These are phyloP conservation scores for Colletotrichum karsti DNA, from an alignment of 2,329 filamentous ascomycete species.

Conservation along the genomic window DNA sequence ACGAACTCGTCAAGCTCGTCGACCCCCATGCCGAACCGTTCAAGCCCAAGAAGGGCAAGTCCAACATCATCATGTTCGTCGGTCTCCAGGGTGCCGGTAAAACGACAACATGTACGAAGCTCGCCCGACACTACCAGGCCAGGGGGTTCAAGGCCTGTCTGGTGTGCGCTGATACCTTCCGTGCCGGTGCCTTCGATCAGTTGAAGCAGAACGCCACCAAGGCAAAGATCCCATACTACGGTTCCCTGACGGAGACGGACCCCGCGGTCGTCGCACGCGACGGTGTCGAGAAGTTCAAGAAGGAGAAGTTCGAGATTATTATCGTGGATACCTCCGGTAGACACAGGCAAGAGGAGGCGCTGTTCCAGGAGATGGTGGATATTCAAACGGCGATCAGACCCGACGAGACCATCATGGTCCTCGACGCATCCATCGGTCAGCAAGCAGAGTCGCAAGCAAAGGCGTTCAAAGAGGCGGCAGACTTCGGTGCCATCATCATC, in stretches of 20 bases:
- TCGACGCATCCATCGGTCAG: slow-evolving; percentile 96
- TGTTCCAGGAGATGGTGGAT: slow-evolving; percentile 98
- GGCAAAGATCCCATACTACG: slow-evolving; percentile 98
- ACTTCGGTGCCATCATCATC: slow-evolving; percentile 98
- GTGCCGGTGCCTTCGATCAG: slow-evolving; percentile 97
- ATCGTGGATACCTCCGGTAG: slow-evolving; percentile 97
- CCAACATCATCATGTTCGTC: slow-evolving; percentile 99
- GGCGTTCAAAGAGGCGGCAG: slow-evolving; percentile 96
- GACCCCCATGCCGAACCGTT: slow-evolving; percentile 95
- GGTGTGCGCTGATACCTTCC: slow-evolving; percentile 98
- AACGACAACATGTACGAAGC: slow-evolving; percentile 97
- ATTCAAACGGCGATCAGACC: slow-evolving; percentile 91
- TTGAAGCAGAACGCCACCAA: slow-evolving; percentile 99
- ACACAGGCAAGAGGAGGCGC: slow-evolving; percentile 91
- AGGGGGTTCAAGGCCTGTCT: slow-evolving; percentile 92
- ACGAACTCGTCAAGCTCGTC: slow-evolving; percentile 94
- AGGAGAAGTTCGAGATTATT: slow-evolving; percentile 97
- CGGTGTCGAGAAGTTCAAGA: slow-evolving; percentile 98
- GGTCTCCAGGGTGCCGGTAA: slow-evolving; percentile 97
- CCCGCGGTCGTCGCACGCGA: slow-evolving; percentile 93
- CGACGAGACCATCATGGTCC: slow-evolving; percentile 97
- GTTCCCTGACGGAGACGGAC: slow-evolving; percentile 94
- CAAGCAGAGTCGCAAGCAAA: slow-evolving; percentile 93
- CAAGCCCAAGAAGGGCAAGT: slow-evolving; percentile 94
- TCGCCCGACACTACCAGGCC: slow-evolving; percentile 93